These are phyloP conservation scores for Penicillium vulpinum DNA, from an alignment of 2,329 filamentous ascomycete genomes.

Conservation along the genomic window DNA sequence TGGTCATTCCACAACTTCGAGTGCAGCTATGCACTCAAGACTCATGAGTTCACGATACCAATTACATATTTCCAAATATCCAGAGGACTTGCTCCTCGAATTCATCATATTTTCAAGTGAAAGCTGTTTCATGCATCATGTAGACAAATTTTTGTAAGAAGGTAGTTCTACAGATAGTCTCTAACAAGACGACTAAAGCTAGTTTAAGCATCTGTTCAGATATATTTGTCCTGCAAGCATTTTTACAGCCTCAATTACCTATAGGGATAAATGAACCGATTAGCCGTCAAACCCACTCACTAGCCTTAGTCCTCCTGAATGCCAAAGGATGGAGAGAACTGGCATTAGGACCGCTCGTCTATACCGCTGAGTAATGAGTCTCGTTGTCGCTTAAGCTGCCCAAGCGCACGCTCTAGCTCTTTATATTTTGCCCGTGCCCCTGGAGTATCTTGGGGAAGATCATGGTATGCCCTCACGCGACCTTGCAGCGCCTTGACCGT, in stretches of 20 bases:
- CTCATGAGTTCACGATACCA: constrained; percentile 31
- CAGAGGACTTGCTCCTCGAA: background rate
- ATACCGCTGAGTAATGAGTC: constrained; percentile 75
- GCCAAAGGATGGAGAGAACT: background rate
- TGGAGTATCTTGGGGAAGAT: constrained; percentile 69
- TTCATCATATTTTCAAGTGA: background rate
- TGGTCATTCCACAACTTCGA: background rate
- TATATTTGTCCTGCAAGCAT: background rate
- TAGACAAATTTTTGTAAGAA: background rate
- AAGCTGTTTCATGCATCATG: background rate
- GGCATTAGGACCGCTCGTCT: constrained; percentile 48
- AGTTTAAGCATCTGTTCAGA: background rate
- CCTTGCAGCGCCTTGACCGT: constrained; percentile 67
- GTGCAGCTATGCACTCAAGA: constrained; percentile 18
- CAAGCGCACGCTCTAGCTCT: constrained; percentile 63
- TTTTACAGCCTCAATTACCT: background rate
- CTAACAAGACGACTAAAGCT: background rate
- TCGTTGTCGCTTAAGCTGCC: constrained; percentile 60
- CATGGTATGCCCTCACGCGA: constrained; percentile 66
- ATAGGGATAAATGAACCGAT: background rate
- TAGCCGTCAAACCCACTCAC: background rate
- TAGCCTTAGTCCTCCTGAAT: background rate
- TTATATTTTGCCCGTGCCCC: constrained; percentile 71
- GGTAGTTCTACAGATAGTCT: background rate
- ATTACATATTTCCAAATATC: constrained; percentile 12